A percentile compares a stretch with the other conserved stretches of the same genome.
These are phyloP conservation scores for Tranzscheliella williamsii DNA, from an alignment of 1,284 basidiomycete species.

Conservation along the genomic window DNA sequence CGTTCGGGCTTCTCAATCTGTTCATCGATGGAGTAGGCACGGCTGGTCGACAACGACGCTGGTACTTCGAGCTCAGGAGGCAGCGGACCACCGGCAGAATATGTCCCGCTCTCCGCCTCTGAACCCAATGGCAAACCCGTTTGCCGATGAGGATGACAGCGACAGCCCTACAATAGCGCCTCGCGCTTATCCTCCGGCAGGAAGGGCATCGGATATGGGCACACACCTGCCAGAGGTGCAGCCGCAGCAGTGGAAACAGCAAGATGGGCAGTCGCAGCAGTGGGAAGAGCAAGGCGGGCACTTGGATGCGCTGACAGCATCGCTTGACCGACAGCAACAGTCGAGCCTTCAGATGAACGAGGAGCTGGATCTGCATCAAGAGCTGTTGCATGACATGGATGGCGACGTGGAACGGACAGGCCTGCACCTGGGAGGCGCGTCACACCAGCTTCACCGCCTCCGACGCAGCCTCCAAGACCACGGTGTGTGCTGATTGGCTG, in stretches of 20 bases:
- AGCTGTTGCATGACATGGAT: constrained; percentile 48
- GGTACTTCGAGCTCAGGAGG: no score
- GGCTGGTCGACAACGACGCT: no score
- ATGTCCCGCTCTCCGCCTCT: constrained; percentile 24
- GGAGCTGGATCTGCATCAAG: constrained; percentile 55
- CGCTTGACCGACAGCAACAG: constrained; percentile 53
- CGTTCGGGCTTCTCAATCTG: no score
- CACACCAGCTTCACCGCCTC: constrained; percentile 42
- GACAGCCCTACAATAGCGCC: no score
- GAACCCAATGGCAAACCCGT: constrained; percentile 16
- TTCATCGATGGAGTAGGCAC: no score
- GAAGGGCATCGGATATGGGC: no score
- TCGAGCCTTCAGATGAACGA: constrained; percentile 58
- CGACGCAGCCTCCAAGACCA: constrained; percentile 48
- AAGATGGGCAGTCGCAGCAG: constrained; percentile 5
- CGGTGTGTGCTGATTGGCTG: constrained; percentile 49
- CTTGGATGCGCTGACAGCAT: constrained; percentile 47
- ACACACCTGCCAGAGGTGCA: no score
- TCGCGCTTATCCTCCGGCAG: no score
- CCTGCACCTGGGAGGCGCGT: constrained; percentile 46
- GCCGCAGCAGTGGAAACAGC: no score
- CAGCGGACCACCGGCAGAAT: no score
- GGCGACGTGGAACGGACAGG: constrained; percentile 46
- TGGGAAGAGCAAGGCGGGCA: constrained; percentile 51
- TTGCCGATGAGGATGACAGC: constrained; percentile 25